These are phyloP conservation scores for Chaetomiaceae sp. DNA, from an alignment of 2,329 filamentous ascomycete species.

Conservation along the genomic window DNA sequence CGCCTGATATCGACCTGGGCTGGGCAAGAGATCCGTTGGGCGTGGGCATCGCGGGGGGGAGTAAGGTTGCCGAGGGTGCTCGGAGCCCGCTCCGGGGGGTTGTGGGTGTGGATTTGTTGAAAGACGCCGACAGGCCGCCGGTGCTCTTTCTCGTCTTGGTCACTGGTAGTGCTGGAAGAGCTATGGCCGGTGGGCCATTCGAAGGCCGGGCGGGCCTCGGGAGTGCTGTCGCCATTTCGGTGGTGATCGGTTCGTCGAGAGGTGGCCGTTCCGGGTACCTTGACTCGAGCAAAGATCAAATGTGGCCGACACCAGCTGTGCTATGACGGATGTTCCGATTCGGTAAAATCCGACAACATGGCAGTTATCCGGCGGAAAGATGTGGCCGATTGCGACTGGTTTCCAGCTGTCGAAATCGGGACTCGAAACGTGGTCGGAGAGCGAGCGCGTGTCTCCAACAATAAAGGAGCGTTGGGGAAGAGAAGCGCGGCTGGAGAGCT, in stretches of 20 bases:
- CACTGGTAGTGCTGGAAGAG: slow-evolving; percentile 69
- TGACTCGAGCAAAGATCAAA: not conserved
- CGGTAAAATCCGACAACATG: slow-evolving; percentile 20
- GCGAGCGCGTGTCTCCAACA: not conserved
- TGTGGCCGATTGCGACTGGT: not conserved
- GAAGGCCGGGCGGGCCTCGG: slow-evolving; percentile 64
- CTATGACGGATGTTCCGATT: slow-evolving; percentile 11
- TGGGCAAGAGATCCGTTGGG: slow-evolving; percentile 52
- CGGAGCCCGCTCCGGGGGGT: slow-evolving; percentile 55
- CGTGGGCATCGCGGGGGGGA: slow-evolving; percentile 47
- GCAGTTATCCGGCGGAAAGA: slow-evolving; percentile 3
- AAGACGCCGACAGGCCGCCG: slow-evolving; percentile 40
- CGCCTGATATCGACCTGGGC: slow-evolving; percentile 49
- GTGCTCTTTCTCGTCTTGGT: slow-evolving; percentile 67
- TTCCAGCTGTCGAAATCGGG: slow-evolving; percentile 7
- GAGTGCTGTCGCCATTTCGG: slow-evolving; percentile 54
- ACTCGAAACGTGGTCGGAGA: not conserved
- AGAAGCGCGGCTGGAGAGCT: not conserved
- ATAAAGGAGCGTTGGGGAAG: not conserved
- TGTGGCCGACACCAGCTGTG: slow-evolving; percentile 2
- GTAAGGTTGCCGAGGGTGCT: slow-evolving; percentile 53
- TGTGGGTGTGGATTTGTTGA: slow-evolving; percentile 39
- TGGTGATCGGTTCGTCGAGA: slow-evolving; percentile 8
- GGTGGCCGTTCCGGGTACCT: too few relatives aligned
- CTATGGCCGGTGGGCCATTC: slow-evolving; percentile 64